Conservation (phyloP, 2,329 filamentous ascomycete genomes). For the Neonectria neomacrospora region DNA sequence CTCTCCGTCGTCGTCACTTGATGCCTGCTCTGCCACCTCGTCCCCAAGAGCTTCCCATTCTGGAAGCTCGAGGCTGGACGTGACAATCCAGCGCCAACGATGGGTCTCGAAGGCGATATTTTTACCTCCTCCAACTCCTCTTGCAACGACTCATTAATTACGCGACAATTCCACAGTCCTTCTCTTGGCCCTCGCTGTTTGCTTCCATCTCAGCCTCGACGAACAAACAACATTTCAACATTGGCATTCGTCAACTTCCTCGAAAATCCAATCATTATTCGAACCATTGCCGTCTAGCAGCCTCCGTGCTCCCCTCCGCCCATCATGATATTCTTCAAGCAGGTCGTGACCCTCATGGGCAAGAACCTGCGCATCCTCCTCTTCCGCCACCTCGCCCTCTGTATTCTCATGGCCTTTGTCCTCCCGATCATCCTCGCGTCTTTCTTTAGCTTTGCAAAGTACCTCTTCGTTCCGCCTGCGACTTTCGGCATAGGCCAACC, state of each 20-base stretch:
- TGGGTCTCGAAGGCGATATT: neutral
- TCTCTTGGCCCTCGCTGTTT: neutral
- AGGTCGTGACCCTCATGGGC: conserved; percentile 68
- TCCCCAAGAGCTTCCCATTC: neutral
- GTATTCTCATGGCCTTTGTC: conserved; percentile 67
- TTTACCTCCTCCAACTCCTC: neutral
- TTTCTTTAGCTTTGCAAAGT: conserved; percentile 78
- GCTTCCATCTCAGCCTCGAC: neutral
- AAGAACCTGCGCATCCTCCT: conserved; percentile 72
- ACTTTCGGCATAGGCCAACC: conserved; percentile 76
- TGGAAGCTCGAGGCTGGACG: neutral
- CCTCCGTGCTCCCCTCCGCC: conserved; percentile 20
- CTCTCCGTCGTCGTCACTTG: neutral
- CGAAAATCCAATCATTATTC: neutral
- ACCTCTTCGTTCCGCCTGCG: conserved; percentile 83
- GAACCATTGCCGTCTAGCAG: neutral
- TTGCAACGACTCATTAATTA: neutral
- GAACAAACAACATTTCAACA: neutral
- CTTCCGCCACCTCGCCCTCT: conserved; percentile 62
- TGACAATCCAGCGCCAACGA: neutral
- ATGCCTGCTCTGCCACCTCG: conserved; percentile 4
- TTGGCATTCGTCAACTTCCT: neutral
- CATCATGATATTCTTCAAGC: conserved; percentile 64
- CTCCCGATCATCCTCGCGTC: conserved; percentile 68
- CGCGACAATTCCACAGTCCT: neutral